Evolutionary conservation across 192 early-diverging fungal species (phyloP).

Genomic region (Radiomyces spectabilis): DNA sequence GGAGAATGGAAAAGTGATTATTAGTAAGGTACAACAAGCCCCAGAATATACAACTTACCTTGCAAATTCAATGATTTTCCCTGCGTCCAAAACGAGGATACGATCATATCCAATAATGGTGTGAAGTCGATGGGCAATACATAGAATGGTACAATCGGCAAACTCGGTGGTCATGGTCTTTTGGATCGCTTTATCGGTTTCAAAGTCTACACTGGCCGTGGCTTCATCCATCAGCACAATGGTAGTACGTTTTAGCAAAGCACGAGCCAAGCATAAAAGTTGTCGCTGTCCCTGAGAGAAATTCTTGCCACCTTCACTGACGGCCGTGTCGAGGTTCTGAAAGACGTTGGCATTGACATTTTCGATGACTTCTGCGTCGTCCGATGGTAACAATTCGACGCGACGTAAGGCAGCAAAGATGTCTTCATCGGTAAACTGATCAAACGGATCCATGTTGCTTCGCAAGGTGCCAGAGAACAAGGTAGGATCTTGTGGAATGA

Average conservation of each 20-base stretch:
- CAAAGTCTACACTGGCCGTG: constrained; percentile 75
- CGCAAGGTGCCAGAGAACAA: constrained; percentile 59
- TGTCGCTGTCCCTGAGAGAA: constrained; percentile 82
- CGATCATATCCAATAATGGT: constrained; percentile 88
- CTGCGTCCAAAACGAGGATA: constrained; percentile 77
- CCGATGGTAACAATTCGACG: constrained; percentile 50
- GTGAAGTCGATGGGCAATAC: constrained; percentile 84
- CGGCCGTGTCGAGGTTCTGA: constrained; percentile 38
- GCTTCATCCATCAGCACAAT: constrained; percentile 73
- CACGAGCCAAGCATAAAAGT: constrained; percentile 76
- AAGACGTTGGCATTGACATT: constrained; percentile 34
- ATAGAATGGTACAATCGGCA: constrained; percentile 71
- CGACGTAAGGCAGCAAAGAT: constrained; percentile 72
- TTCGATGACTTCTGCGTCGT: constrained; percentile 1
- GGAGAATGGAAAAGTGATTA: neutral
- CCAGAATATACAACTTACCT: constrained; percentile 22
- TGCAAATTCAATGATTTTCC: constrained; percentile 71
- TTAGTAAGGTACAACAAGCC: neutral
- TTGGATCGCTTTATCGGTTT: constrained; percentile 87
- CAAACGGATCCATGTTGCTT: constrained; percentile 85
- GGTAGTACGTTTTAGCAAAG: constrained; percentile 60
- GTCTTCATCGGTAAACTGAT: constrained; percentile 62
- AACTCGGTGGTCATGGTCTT: constrained; percentile 75
- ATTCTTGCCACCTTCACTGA: constrained; percentile 51
- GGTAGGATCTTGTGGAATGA: constrained; percentile 85